Evolutionary conservation across 139 green algal genomes (phyloP), one percentile per base, ranked within the genome.

Genomic region (Haematococcus sp.): DNA sequence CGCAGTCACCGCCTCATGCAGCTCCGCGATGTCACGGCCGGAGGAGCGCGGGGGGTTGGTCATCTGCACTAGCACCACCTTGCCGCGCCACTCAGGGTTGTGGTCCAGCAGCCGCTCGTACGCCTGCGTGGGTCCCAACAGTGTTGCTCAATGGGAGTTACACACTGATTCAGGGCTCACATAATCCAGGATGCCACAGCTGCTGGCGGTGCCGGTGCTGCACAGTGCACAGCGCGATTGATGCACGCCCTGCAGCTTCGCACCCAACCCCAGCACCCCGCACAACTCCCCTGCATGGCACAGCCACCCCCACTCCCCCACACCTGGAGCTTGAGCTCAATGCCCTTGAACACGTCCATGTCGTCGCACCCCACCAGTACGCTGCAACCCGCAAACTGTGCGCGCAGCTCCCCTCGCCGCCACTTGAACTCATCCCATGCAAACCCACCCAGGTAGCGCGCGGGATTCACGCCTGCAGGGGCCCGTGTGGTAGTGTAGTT

Each of bases 271-370:
- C 40, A 49, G 11, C 11, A 7, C 40, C 40, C 7, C 7, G 7
- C 40, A 7, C 40, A 49, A 49, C 11, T 11, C 40, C 40, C 7
- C 7, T 49, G 7, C 40, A 49, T 49, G 7, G 7, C 40, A 49
- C 7, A 19, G 7, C 40, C 40, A 49, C 7, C 7, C 40, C 40
- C 40, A 49, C 40, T 7, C 40, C 40, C 32, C 51, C 32, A 11
- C 46, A 63, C 76, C 71, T 80, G 66, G 54, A 91, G 84, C 81
- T 91, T 91, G 4, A 91, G 80, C 72, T 91, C 87, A 55, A 91
- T 88, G 22, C 87, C 87, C 81, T 99, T 99, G 86, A 99, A 99
- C 51, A 92, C 71, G 77, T 99, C 95, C 87, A 98, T 91, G 84
- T 99, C 95, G 73, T 98, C 95, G 44, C 98, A 86, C 11, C 93